Base-by-base conservation (phyloP, 768 basidiomycete genomes). In the Scleroderma citrinum region DNA sequence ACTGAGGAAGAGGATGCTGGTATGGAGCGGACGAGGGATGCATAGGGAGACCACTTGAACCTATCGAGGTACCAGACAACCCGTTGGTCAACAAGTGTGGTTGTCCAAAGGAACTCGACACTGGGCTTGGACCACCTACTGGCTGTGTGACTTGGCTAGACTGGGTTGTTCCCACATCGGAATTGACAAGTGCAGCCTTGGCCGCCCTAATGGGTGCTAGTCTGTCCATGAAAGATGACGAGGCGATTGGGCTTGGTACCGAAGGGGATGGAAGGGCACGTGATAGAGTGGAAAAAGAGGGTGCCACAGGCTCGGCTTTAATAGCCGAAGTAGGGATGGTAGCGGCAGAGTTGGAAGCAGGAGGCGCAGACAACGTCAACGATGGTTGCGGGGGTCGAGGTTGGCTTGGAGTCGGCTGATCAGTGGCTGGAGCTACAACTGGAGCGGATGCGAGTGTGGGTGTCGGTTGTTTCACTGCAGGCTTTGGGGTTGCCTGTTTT, bases 201-300 rank as follows among this genome's bases (percentile, higher is more conserved):
- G 56, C 65, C 23, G 66, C 66, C 23, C 65, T 65, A 51, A 66
- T 66, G 19, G 65, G 65, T 4, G 66, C 65, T 6, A 68, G 54
- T 50, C 62, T 68, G 32, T 66, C 65, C 24, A 39, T 11, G 3
- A 43, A 48, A 2, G 54, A 55, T 12, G 21, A 17, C 8, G 26
- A 5, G 26, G 30, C 46, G 13, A 56, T 44, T 11, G 55, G 53
- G 20, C 48, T 55, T 32, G 56, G 3, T 31, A 44, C 47, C 7
- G 46, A 20, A 30, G 51, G 23, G 36, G 48, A 31, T 10, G 39
- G 32, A 10, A 51, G 2, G 11, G 8, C 23, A 30, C 14, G 29
- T 14, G 26, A 16, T 30, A n/a, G n/a, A 8, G 43, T n/a, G 3
- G 43, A 17, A 44, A 30, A 16, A n/a, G 49, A 36, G 16, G 57